Conservation (phyloP, 352 stramenopile species). For the Phytophthora idaei region DNA sequence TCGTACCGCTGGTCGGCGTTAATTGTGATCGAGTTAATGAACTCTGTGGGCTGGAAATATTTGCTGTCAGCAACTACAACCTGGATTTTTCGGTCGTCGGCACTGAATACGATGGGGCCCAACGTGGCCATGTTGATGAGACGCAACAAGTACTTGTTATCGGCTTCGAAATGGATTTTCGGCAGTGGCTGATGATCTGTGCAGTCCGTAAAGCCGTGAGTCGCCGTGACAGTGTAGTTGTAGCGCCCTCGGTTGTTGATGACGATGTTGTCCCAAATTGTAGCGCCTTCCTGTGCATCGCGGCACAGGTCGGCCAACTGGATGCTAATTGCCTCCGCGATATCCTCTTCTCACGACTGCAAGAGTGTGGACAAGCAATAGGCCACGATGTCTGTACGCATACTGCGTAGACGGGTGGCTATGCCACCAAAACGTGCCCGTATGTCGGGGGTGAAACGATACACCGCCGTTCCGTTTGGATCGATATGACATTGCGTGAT, state of each 20-base stretch:
- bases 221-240: slow-evolving; percentile 20
- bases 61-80: slow-evolving; percentile 34
- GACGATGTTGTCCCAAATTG: slow-evolving; percentile 29
- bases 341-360: slow-evolving; percentile 11
- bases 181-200: slow-evolving; percentile 16
- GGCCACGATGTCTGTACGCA: slow-evolving; percentile 31
- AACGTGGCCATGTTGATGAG: slow-evolving; percentile 33
- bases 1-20: slow-evolving; percentile 39
- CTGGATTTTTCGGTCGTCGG: slow-evolving; percentile 30
- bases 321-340: slow-evolving; percentile 24
- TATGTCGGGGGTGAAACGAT: slow-evolving; percentile 27
- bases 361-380: slow-evolving; percentile 23
- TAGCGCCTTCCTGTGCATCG: neutral
- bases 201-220: slow-evolving; percentile 16
- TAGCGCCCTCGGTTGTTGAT: slow-evolving; percentile 38
- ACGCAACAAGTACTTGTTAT: slow-evolving; percentile 23
- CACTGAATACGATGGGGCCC: slow-evolving; percentile 33
- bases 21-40: slow-evolving; percentile 20
- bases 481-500: slow-evolving; percentile 36
- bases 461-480: slow-evolving; percentile 13
- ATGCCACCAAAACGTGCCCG: slow-evolving; percentile 39
- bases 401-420: slow-evolving; percentile 30
- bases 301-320: slow-evolving; percentile 33
- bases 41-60: slow-evolving; percentile 10
- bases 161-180: slow-evolving; percentile 23